Conservation (phyloP, 78 protist species). For the Cavenderia fasciculata region DNA sequence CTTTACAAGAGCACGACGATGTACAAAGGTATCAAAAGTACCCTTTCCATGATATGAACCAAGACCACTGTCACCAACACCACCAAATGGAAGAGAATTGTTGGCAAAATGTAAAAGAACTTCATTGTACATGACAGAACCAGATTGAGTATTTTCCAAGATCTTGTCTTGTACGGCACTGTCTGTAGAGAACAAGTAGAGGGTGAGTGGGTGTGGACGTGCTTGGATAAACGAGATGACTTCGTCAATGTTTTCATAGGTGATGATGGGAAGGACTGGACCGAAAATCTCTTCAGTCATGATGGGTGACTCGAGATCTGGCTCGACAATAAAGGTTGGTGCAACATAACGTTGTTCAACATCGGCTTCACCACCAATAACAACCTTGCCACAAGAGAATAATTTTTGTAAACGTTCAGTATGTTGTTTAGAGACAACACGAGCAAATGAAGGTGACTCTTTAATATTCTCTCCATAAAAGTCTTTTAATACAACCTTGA, state of each 20-base stretch:
- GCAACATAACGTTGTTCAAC: constrained; percentile 56
- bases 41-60: constrained; percentile 91
- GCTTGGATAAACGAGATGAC: constrained; percentile 62
- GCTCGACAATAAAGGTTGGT: constrained; percentile 86
- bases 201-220: constrained; percentile 86
- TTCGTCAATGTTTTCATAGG: constrained; percentile 59
- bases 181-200: constrained; percentile 88
- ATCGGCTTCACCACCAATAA: constrained; percentile 81
- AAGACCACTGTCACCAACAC: constrained; percentile 94
- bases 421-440: constrained; percentile 48
- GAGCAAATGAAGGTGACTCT: constrained; percentile 13
- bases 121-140: constrained; percentile 71
- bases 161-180: constrained; percentile 28
- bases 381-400: constrained; percentile 67
- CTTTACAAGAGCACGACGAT: constrained; percentile 78
- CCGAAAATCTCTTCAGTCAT: constrained; percentile 89
- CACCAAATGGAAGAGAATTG: constrained; percentile 95
- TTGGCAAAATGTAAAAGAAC: constrained; percentile 58
- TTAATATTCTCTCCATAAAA: constrained; percentile 65
- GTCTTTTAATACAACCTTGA: constrained; percentile 24
- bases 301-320: constrained; percentile 55
- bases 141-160: constrained; percentile 47
- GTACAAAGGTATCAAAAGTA: constrained; percentile 85
- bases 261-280: constrained; percentile 91
- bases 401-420: constrained; percentile 27